Conservation (phyloP, 441 rosid species). For the Pelargonium myrrhifolium region DNA sequence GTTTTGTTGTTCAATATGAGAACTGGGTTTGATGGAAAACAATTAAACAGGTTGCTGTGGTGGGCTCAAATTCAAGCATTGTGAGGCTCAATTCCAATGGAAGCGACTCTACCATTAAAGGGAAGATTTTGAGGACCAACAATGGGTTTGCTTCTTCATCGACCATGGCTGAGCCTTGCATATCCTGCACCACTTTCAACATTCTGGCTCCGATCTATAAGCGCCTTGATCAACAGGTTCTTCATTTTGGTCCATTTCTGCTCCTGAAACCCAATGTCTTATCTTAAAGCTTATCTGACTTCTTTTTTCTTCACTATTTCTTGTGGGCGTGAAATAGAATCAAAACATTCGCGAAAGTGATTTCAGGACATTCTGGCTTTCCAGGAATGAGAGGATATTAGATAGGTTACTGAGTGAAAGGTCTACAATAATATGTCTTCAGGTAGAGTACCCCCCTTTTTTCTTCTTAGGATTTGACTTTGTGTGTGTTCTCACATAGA, state of each 20-base stretch:
- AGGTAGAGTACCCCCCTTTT: conserved; percentile 30
- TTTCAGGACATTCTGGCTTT: conserved; percentile 43
- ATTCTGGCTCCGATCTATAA: conserved; percentile 72
- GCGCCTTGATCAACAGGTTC: conserved; percentile 53
- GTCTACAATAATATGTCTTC: conserved; percentile 65
- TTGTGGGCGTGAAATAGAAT: conserved; percentile 32
- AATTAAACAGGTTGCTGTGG: conserved; percentile 26
- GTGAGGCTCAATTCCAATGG: conserved; percentile 35
- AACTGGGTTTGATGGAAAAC: not conserved
- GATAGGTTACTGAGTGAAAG: conserved; percentile 52
- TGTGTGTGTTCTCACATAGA: not conserved
- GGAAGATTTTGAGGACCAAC: conserved; percentile 20
- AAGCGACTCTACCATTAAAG: conserved; percentile 19
- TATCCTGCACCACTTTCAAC: conserved; percentile 74
- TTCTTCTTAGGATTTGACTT: not conserved
- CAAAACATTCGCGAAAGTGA: conserved; percentile 63
- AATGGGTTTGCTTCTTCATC: conserved; percentile 18
- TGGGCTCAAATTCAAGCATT: conserved; percentile 24
- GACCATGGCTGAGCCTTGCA: conserved; percentile 33
- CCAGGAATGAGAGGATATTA: conserved; percentile 53
- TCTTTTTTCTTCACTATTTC: not conserved
- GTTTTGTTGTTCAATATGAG: not conserved
- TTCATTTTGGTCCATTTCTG: not conserved
- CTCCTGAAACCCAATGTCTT: not conserved
- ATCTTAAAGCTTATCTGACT: too few relatives aligned